These are phyloP conservation scores for Gomphus sp. DNA, from an alignment of 1,284 basidiomycete species.

Conservation along the genomic window DNA sequence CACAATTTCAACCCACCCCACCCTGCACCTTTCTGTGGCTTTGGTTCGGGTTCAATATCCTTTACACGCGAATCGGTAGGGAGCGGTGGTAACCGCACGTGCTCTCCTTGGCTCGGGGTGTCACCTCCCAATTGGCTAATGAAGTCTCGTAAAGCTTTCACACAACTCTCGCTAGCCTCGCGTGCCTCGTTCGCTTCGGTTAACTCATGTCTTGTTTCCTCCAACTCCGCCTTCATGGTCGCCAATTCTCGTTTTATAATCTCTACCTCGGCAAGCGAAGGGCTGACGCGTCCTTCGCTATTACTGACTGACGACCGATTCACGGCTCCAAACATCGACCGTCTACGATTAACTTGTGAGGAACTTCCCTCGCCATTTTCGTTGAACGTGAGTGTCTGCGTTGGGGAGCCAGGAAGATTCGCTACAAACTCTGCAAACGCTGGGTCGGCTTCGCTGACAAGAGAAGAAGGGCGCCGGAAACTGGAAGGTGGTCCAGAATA, in stretches of 20 bases:
- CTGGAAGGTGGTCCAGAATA: conserved; percentile 28
- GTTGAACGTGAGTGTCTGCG: background rate
- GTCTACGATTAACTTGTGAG: conserved; percentile 1
- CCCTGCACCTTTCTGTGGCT: conserved; percentile 19
- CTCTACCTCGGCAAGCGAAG: conserved; percentile 35
- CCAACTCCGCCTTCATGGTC: conserved; percentile 49
- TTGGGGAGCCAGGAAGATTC: conserved; percentile 16
- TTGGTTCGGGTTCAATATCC: conserved; percentile 36
- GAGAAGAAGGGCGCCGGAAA: conserved; percentile 36
- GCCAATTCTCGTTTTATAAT: conserved; percentile 54
- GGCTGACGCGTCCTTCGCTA: conserved; percentile 2
- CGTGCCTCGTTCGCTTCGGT: conserved; percentile 73
- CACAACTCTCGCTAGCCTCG: conserved; percentile 81
- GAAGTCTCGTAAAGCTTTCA: conserved; percentile 74
- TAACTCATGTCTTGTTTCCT: conserved; percentile 56
- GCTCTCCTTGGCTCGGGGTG: conserved; percentile 11
- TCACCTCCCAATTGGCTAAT: conserved; percentile 65
- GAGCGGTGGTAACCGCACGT: conserved; percentile 43
- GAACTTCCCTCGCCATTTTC: background rate
- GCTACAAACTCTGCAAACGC: conserved; percentile 14
- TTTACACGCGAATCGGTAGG: conserved; percentile 26
- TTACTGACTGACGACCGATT: conserved; percentile 1
- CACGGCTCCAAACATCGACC: conserved; percentile 1
- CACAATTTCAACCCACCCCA: conserved; percentile 15
- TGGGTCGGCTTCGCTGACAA: conserved; percentile 47